Base-by-base conservation (phyloP, 441 rosid species). In the Erodium chrysanthum region DNA sequence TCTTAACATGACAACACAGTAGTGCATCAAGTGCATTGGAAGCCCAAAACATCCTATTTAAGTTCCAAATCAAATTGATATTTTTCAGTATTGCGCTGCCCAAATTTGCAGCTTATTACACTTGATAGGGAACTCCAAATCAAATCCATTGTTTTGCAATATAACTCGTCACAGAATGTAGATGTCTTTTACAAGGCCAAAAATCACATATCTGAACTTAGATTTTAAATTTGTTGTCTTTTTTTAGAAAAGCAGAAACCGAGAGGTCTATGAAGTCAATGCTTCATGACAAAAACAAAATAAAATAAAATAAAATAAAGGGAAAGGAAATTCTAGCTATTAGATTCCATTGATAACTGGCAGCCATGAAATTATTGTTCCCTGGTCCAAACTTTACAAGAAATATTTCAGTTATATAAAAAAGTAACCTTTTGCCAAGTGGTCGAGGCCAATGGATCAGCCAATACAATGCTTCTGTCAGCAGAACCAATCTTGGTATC, bases 371-470 rank as follows among this genome's bases (percentile, higher is more conserved):
- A 21, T 58, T 58, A 23, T 58, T 21, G 14, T 58, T 46, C 52
- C 52, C 14, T 23, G 0, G 27, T 58, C 62, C 62, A 37, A 58
- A 58, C 27, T 20, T 21, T 63, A 64, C 42, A 64, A 67, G 62
- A 58, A 15, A 77, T 7, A 50, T 21, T 15, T 40, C 23, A 58
- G 58, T 15, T 48, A 44, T n/a, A 70, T 12, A 70, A 56, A 66
- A 68, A 68, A 22, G 48, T 68, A 62, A 95, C 99, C 96, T 92
- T 83, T 74, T 90, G 90, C 98, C 98, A 95, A 68, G 85, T 80
- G 84, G 96, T 92, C 64, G 97, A 92, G 54, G 99, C 98, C 58
- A 95, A 83, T 33, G 98, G 90, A 64, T 95, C 97, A 70, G 66
- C 66, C 27, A 80, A 75, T 70, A 82, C 76, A 75, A 85, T 72